Evolutionary conservation across 495 filamentous ascomycete species (phyloP).

Genomic region (Coniosporium apollinis): DNA sequence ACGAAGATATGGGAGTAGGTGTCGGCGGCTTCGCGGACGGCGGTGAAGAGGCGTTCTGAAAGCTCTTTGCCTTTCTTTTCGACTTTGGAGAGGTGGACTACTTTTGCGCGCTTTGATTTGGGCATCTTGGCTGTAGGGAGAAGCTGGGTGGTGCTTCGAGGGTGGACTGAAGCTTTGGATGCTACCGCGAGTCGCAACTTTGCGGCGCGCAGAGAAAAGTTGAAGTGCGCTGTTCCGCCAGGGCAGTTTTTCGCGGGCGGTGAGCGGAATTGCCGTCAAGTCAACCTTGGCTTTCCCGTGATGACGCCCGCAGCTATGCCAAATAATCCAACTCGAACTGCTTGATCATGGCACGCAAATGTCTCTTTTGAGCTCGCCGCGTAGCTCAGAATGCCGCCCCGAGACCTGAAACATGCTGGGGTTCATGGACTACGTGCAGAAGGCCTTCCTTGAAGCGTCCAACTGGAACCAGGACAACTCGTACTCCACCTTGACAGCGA

Average conservation of each 20-base stretch:
- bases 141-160: too few relatives aligned
- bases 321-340: too few relatives aligned
- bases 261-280: too few relatives aligned
- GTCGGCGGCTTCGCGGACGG: conserved; percentile 71
- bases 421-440: conserved; percentile 96
- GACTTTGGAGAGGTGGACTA: conserved; percentile 77
- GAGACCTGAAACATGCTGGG: conserved; percentile 72
- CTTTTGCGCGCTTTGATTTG: conserved; percentile 80
- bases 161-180: too few relatives aligned
- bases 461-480: conserved; percentile 87
- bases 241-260: too few relatives aligned
- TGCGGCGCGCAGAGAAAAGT: too few relatives aligned
- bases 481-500: conserved; percentile 75
- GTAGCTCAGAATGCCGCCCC: not conserved
- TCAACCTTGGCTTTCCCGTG: too few relatives aligned
- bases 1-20: conserved; percentile 82
- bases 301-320: too few relatives aligned
- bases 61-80: conserved; percentile 86
- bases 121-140: conserved; percentile 53
- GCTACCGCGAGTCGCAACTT: too few relatives aligned
- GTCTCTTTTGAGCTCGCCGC: not conserved
- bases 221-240: too few relatives aligned
- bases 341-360: not conserved
- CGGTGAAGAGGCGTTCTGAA: conserved; percentile 70
- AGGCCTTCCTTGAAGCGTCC: conserved; percentile 74